Evolutionary conservation across 1,284 basidiomycete species (phyloP).

Genomic region (Ceratobasidium sp.): DNA sequence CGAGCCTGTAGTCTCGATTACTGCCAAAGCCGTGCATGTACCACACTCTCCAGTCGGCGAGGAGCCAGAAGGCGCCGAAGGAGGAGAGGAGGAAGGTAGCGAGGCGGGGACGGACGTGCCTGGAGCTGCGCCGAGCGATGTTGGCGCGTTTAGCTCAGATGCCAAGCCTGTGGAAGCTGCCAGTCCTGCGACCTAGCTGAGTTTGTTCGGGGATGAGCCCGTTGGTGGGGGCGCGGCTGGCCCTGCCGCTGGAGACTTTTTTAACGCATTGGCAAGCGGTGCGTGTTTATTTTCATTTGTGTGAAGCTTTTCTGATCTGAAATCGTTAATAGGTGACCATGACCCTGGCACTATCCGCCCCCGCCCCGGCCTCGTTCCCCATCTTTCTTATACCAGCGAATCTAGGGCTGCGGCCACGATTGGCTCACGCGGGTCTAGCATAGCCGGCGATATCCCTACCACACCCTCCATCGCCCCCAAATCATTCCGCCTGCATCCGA

Average conservation of each 20-base stretch:
- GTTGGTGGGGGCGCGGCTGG: too few species aligned
- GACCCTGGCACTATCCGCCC: constrained; percentile 68
- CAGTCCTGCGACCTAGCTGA: too few species aligned
- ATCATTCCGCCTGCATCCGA: constrained; percentile 78
- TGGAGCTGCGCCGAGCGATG: too few species aligned
- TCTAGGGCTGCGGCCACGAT: constrained; percentile 51
- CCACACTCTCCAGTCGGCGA: too few species aligned
- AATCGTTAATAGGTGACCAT: constrained; percentile 55
- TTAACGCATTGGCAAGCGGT: constrained; percentile 74
- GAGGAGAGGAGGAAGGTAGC: too few species aligned
- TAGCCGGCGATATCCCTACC: too few species aligned
- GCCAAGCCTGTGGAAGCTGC: constrained; percentile 57
- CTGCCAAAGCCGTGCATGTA: constrained; percentile 65
- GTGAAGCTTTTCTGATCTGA: too few species aligned
- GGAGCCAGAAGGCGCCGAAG: too few species aligned
- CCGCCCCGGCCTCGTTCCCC: constrained; percentile 71
- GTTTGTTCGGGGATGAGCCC: too few species aligned
- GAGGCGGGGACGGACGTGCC: too few species aligned
- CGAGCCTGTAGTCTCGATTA: constrained; percentile 83
- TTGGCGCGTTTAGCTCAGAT: constrained; percentile 71
- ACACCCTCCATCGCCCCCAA: too few species aligned
- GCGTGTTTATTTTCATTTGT: too few species aligned
- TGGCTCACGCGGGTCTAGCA: constrained; percentile 65
- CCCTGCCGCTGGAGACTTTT: constrained; percentile 79
- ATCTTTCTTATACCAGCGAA: constrained; percentile 70